A percentile compares a stretch with the other conserved stretches of the same genome.
Conservation (phyloP, 805 yeast species). For the Teunomyces aglyptinius region DNA sequence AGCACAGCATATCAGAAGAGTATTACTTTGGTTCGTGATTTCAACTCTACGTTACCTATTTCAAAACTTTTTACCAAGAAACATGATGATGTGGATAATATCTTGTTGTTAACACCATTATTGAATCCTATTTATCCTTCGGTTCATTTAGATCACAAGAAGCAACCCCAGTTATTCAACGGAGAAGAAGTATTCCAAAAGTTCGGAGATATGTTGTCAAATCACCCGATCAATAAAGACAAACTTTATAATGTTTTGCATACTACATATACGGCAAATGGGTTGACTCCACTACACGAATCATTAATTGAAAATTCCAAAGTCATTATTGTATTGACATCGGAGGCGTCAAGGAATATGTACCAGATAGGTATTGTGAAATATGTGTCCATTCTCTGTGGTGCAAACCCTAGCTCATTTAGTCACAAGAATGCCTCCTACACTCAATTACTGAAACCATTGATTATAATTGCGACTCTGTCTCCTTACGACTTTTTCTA, state of each 20-base stretch:
- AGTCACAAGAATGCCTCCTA: constrained; percentile 16
- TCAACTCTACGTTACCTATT: constrained; percentile 49
- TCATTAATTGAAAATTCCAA: constrained; percentile 50
- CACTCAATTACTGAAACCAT: constrained; percentile 44
- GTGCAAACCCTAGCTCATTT: constrained; percentile 38
- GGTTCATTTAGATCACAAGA: background rate
- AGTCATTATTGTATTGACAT: constrained; percentile 52
- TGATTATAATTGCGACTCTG: constrained; percentile 58
- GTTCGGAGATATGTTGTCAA: constrained; percentile 47
- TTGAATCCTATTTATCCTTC: constrained; percentile 35
- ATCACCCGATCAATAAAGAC: constrained; percentile 25
- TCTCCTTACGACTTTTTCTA: constrained; percentile 63
- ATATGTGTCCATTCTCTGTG: constrained; percentile 54
- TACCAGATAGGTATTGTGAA: constrained; percentile 62
- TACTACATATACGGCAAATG: constrained; percentile 58
- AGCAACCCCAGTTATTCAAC: constrained; percentile 22
- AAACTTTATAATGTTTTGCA: constrained; percentile 49
- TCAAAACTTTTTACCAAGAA: constrained; percentile 33
- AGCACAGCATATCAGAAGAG: constrained; percentile 48
- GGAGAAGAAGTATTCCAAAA: constrained; percentile 55
- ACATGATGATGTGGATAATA: constrained; percentile 20
- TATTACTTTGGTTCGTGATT: constrained; percentile 55
- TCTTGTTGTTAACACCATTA: constrained; percentile 38
- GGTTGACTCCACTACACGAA: constrained; percentile 55
- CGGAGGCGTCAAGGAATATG: constrained; percentile 59